Base-by-base conservation (phyloP, 108 stramenopile genomes). In the Hondaea fermentalgiana region DNA sequence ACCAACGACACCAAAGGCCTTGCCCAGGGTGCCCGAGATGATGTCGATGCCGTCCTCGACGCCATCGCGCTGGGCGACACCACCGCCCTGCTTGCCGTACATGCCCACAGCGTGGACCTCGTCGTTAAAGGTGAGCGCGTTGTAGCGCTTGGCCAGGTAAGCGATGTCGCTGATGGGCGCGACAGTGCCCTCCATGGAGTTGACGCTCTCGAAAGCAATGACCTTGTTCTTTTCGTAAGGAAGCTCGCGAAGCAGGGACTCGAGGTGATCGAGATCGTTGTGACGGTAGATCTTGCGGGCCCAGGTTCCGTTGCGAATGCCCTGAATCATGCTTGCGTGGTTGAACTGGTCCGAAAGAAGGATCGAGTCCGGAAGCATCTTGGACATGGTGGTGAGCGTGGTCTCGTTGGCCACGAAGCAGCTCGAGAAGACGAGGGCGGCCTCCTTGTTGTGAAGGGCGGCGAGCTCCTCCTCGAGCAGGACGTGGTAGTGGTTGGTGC, bases 51-150 rank as follows among this genome's bases (percentile, higher is more conserved):
- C 14, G 49, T 51, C 76, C 44, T 42, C 25, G 45, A 47, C 55
- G n/a, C 76, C 60, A 87, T 89, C 89, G 16, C 89, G 51, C 89
- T 89, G 88, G 3, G 87, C 72, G 14, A 89, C 49, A 5, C 89
- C 89, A 4, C 28, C 89, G 25, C 89, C 89, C 2, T 19, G 23
- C 2, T 60, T 88, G 53, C 89, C 89, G 83, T 89, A 89, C 51
- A 89, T 57, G 23, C 89, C 89, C 17, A 89, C 89, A 14, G 89
- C 89, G 83, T 89, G 89, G 4, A 89, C 89, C 72, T 89, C 89
- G n/a, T 89, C 89, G 83, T 69, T 72, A 25, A 89, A 89, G 44
- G 89, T 89, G 88, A 89, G 89, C 88, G 89, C 89, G 5, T 88
- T 88, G 87, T 58, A 89, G 57, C 59, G n/a, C 42, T 89, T 57